phyloP scores from a whole-genome alignment of 2,329 filamentous ascomycete genomes.

The Boeremia exigua region DNA sequence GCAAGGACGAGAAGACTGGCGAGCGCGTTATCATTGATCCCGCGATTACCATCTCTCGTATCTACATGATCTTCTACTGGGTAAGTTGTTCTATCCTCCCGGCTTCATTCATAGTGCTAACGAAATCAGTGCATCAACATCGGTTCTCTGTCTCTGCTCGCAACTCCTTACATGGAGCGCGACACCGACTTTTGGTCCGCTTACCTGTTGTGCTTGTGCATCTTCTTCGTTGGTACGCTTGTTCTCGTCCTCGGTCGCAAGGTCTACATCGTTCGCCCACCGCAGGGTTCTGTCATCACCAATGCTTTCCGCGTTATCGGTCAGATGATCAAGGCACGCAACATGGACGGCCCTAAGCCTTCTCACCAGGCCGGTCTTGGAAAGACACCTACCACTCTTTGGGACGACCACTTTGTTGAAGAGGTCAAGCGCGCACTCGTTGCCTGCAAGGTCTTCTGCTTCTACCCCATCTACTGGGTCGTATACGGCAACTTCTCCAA shows the following conservation, averaged over 20 bases:
- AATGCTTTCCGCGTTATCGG: conserved; percentile 64
- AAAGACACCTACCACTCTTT: conserved; percentile 54
- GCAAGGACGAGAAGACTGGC: conserved; percentile 50
- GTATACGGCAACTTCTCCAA: conserved; percentile 51
- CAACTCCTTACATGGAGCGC: conserved; percentile 73
- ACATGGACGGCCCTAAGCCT: conserved; percentile 69
- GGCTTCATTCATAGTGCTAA: neutral
- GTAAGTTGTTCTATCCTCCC: neutral
- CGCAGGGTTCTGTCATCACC: conserved; percentile 48
- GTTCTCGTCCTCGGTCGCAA: conserved; percentile 53
- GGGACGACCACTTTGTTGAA: conserved; percentile 75
- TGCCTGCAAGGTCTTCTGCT: conserved; percentile 72
- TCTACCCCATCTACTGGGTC: conserved; percentile 57
- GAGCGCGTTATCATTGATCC: conserved; percentile 56
- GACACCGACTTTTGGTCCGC: conserved; percentile 74
- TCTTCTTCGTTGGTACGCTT: conserved; percentile 69
- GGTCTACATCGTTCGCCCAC: conserved; percentile 48
- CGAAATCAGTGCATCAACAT: conserved; percentile 68
- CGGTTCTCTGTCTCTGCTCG: conserved; percentile 71
- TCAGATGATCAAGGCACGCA: conserved; percentile 62
- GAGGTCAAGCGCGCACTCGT: conserved; percentile 71
- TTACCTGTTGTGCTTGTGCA: conserved; percentile 67
- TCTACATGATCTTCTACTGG: conserved; percentile 71
- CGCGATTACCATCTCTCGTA: conserved; percentile 55
- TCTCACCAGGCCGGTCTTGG: conserved; percentile 65